These are phyloP conservation scores for Diutina sp. DNA, from an alignment of 1,139 yeast genomes.

Conservation along the genomic window DNA sequence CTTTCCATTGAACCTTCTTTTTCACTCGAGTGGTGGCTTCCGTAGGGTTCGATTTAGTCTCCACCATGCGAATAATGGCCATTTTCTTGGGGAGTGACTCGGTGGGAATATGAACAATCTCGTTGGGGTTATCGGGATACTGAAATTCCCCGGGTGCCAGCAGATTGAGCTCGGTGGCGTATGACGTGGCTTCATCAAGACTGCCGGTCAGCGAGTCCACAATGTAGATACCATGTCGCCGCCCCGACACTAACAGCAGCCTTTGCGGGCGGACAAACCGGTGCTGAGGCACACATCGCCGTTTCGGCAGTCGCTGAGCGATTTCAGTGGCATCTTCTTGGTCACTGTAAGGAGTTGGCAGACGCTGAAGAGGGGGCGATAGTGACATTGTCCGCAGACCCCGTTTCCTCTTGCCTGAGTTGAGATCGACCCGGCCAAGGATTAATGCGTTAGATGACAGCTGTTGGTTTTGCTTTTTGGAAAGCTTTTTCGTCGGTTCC, in stretches of 20 bases:
- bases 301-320: not conserved
- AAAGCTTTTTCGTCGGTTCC: not conserved
- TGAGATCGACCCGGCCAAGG: not conserved
- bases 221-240: constrained; percentile 26
- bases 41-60: not conserved
- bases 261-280: not conserved
- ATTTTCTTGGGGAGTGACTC: constrained; percentile 6
- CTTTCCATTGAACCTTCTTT: not conserved
- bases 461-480: not conserved
- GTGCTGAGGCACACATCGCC: not conserved
- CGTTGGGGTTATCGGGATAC: constrained; percentile 44
- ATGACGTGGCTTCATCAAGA: constrained; percentile 57
- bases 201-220: constrained; percentile 62
- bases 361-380: not conserved
- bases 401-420: not conserved
- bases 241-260: not conserved
- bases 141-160: constrained; percentile 53
- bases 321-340: not conserved
- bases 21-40: not conserved
- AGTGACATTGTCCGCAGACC: not conserved
- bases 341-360: not conserved
- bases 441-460: not conserved
- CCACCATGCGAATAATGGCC: constrained; percentile 1
- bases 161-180: constrained; percentile 65
- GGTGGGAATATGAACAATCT: constrained; percentile 58